Evolutionary conservation across 352 stramenopile genomes (phyloP).

Genomic region (Phytophthora lateralis): DNA sequence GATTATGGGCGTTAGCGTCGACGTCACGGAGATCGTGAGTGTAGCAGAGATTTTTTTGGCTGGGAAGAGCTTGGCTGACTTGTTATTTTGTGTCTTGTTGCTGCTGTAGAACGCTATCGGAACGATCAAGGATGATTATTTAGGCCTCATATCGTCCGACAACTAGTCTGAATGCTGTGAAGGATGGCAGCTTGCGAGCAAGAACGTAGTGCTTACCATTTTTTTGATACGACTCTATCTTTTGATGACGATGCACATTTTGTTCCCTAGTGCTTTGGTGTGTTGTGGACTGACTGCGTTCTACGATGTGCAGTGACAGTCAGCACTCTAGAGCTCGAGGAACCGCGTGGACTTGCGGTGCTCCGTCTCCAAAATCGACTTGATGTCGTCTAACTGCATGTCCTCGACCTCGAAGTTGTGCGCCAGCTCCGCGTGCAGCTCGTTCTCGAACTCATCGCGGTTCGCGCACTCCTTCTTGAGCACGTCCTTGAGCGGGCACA

Average conservation of each 20-base stretch:
- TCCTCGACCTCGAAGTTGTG: slow-evolving; percentile 68
- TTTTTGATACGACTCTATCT: slow-evolving; percentile 31
- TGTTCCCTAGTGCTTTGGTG: neutral
- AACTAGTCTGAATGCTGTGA: slow-evolving; percentile 42
- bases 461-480: slow-evolving; percentile 44
- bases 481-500: slow-evolving; percentile 90
- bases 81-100: slow-evolving; percentile 10
- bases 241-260: slow-evolving; percentile 25
- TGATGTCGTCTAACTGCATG: slow-evolving; percentile 50
- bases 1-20: slow-evolving; percentile 97
- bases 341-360: slow-evolving; percentile 75
- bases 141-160: slow-evolving; percentile 94
- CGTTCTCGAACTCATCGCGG: slow-evolving; percentile 48
- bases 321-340: slow-evolving; percentile 45
- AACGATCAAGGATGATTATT: slow-evolving; percentile 98
- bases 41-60: neutral
- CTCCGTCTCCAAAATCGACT: slow-evolving; percentile 53
- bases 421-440: slow-evolving; percentile 53
- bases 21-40: slow-evolving; percentile 94
- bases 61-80: slow-evolving; percentile 15
- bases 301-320: slow-evolving; percentile 11
- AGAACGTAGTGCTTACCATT: slow-evolving; percentile 18
- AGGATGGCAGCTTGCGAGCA: slow-evolving; percentile 5
- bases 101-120: slow-evolving; percentile 92
- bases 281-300: slow-evolving; percentile 12